Conservation (phyloP, 495 filamentous ascomycete species). For the Penicillium atrosanguineum region DNA sequence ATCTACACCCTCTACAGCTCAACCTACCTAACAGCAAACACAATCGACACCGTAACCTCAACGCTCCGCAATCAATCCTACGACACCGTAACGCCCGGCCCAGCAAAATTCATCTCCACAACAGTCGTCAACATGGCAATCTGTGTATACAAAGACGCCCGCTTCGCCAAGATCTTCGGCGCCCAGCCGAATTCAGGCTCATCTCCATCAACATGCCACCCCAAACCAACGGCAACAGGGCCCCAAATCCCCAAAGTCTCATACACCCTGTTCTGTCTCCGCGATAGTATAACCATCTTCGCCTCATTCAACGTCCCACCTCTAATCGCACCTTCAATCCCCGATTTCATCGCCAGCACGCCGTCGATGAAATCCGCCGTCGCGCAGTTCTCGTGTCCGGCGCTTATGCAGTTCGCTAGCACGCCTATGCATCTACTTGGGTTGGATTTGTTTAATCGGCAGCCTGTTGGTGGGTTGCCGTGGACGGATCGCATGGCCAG, state of each 20-base stretch:
- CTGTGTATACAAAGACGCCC: slow-evolving; percentile 89
- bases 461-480: slow-evolving; percentile 39
- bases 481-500: slow-evolving; percentile 60
- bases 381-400: slow-evolving; percentile 80
- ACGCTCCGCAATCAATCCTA: slow-evolving; percentile 57
- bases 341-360: slow-evolving; percentile 46
- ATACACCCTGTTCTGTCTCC: slow-evolving; percentile 75
- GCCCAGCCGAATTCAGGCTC: slow-evolving; percentile 14
- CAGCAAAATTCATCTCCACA: slow-evolving; percentile 80
- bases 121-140: slow-evolving; percentile 82
- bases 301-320: slow-evolving; percentile 89
- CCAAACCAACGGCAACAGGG: slow-evolving; percentile 24
- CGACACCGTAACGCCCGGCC: slow-evolving; percentile 64
- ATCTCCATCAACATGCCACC: slow-evolving; percentile 47
- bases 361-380: slow-evolving; percentile 55
- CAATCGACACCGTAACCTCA: slow-evolving; percentile 76
- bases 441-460: slow-evolving; percentile 83
- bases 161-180: slow-evolving; percentile 82
- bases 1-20: slow-evolving; percentile 87
- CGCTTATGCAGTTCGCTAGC: slow-evolving; percentile 73
- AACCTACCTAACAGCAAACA: slow-evolving; percentile 89
- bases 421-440: slow-evolving; percentile 89
- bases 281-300: slow-evolving; percentile 91
- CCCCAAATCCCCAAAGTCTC: slow-evolving; percentile 48
- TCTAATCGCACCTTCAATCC: slow-evolving; percentile 56